These are phyloP conservation scores for Didymella lethalis DNA, from an alignment of 2,329 filamentous ascomycete genomes.

Conservation along the genomic window DNA sequence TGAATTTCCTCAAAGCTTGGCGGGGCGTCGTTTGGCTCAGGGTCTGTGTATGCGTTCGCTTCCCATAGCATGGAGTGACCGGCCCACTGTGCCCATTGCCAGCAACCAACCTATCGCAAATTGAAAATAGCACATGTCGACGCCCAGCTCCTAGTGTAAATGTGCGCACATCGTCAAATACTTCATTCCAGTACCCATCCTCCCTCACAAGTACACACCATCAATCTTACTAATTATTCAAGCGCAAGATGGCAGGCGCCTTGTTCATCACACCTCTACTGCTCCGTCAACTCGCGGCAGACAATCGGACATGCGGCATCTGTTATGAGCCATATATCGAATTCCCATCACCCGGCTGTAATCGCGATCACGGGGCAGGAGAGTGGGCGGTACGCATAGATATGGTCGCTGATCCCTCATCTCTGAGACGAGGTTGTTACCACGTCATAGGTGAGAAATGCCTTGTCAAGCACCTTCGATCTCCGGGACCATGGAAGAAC, in stretches of 20 bases:
- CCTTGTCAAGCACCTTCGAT: conserved; percentile 9
- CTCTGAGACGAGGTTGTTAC: conserved; percentile 11
- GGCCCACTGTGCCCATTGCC: neutral
- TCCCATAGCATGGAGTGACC: neutral
- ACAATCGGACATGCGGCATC: conserved; percentile 11
- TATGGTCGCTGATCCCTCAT: conserved; percentile 2
- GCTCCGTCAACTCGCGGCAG: neutral
- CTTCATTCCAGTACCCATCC: neutral
- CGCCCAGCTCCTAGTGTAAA: neutral
- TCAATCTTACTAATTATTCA: neutral
- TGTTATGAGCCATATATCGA: conserved; percentile 15
- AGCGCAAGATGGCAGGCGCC: conserved; percentile 2
- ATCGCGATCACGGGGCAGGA: neutral
- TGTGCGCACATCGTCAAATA: neutral
- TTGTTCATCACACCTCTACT: conserved; percentile 11
- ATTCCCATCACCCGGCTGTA: neutral
- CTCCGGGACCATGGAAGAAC: conserved; percentile 6
- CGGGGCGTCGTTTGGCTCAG: neutral
- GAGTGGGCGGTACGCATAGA: conserved; percentile 21
- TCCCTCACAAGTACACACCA: neutral
- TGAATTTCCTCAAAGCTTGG: neutral
- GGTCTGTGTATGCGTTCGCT: neutral
- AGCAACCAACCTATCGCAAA: neutral
- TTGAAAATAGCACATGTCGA: neutral
- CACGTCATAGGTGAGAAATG: conserved; percentile 14